phyloP scores from a whole-genome alignment of 2,329 filamentous ascomycete genomes.

The Didymella pomorum region DNA sequence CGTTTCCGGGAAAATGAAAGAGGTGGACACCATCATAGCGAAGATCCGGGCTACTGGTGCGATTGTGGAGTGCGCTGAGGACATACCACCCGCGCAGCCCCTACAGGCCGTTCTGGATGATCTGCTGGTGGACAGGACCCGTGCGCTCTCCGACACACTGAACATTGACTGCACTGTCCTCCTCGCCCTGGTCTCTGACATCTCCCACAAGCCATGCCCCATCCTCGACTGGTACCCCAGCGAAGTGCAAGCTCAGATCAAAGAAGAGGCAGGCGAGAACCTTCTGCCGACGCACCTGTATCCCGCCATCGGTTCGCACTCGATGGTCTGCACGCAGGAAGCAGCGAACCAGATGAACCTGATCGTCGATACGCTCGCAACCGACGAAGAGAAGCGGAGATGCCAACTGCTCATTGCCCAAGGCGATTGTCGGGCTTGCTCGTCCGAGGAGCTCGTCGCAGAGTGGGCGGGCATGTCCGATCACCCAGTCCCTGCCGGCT shows the following conservation, averaged over 20 bases:
- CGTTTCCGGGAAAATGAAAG: slow-evolving; percentile 56
- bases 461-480: slow-evolving; percentile 58
- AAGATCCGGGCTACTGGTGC: slow-evolving; percentile 63
- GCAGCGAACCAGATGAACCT: slow-evolving; percentile 69
- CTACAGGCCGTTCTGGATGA: slow-evolving; percentile 39
- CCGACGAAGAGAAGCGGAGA: slow-evolving; percentile 58
- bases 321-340: slow-evolving; percentile 71
- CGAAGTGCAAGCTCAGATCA: slow-evolving; percentile 70
- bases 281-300: slow-evolving; percentile 69
- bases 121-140: slow-evolving; percentile 51
- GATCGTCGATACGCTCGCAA: slow-evolving; percentile 51
- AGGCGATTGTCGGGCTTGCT: slow-evolving; percentile 29
- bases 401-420: slow-evolving; percentile 66
- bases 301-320: slow-evolving; percentile 63
- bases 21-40: slow-evolving; percentile 65
- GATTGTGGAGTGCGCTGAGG: slow-evolving; percentile 41
- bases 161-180: slow-evolving; percentile 75
- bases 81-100: slow-evolving; percentile 34
- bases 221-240: slow-evolving; percentile 63
- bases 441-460: slow-evolving; percentile 26
- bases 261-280: slow-evolving; percentile 68
- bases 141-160: slow-evolving; percentile 54
- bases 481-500: slow-evolving; percentile 61
- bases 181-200: slow-evolving; percentile 75
- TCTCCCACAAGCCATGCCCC: slow-evolving; percentile 65